phyloP scores from a whole-genome alignment of 23 red algal species.

The Gracilaria gracilis region DNA sequence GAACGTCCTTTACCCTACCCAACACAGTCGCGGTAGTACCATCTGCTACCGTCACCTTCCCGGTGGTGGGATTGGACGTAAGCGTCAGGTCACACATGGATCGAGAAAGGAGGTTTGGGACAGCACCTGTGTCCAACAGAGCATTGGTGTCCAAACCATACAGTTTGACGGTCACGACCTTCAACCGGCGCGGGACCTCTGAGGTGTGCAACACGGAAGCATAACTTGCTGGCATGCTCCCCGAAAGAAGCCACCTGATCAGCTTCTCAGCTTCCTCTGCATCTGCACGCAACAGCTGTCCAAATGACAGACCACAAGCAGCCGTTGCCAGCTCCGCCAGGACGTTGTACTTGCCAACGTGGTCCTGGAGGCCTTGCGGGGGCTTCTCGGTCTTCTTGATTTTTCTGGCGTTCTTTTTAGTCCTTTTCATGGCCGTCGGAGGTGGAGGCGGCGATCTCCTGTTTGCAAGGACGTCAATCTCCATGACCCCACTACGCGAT shows the following conservation, averaged over 20 bases:
- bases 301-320: background rate
- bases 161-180: background rate
- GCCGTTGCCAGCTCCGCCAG: background rate
- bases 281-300: background rate
- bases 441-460: background rate
- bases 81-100: background rate
- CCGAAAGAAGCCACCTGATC: background rate
- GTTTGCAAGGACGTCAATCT: background rate
- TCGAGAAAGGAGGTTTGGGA: background rate
- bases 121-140: background rate
- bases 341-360: constrained; percentile 41
- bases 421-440: background rate
- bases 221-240: background rate
- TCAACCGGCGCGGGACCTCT: background rate
- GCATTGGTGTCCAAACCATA: background rate
- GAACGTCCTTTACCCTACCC: background rate
- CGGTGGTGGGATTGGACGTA: background rate
- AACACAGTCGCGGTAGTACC: background rate
- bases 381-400: background rate
- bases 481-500: background rate
- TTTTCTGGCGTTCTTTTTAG: constrained; percentile 4
- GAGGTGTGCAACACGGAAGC: background rate
- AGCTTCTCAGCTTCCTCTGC: background rate
- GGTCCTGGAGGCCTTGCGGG: background rate
- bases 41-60: background rate